phyloP scores from a whole-genome alignment of 176 grass and related monocot genomes.

The Carex littledalei region DNA sequence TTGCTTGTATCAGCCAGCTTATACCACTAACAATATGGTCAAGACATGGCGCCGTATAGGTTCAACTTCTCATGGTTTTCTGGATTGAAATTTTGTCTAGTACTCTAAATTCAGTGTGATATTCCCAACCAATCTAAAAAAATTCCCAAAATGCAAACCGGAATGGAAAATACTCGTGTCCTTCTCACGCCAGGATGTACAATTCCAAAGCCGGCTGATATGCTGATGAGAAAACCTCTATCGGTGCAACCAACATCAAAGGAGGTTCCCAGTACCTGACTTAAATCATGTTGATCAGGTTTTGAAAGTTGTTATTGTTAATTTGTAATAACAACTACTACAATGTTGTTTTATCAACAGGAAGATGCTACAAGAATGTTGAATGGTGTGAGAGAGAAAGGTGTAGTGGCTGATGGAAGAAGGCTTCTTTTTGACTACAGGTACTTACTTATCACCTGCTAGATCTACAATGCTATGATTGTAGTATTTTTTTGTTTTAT shows the following conservation, averaged over 20 bases:
- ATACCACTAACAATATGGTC: neutral
- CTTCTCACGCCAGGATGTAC: neutral
- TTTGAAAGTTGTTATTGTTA: slow-evolving; percentile 2
- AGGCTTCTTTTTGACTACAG: slow-evolving; percentile 87
- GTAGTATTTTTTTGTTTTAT: neutral
- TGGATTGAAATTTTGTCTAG: neutral
- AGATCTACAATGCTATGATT: slow-evolving; percentile 14
- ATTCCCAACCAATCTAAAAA: neutral
- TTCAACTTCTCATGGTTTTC: neutral
- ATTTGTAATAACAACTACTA: slow-evolving; percentile 18
- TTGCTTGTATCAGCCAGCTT: neutral
- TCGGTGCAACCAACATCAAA: neutral
- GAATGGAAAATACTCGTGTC: neutral
- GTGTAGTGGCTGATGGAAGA: slow-evolving; percentile 72
- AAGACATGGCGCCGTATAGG: neutral
- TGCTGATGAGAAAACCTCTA: neutral
- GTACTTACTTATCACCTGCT: slow-evolving; percentile 30
- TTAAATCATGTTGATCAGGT: neutral
- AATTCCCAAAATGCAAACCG: neutral
- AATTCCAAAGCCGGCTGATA: neutral
- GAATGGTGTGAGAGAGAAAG: slow-evolving; percentile 61
- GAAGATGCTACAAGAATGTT: slow-evolving; percentile 90
- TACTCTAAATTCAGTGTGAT: neutral
- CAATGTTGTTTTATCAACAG: slow-evolving; percentile 32
- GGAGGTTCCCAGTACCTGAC: neutral